Evolutionary conservation across 768 basidiomycete genomes (phyloP).

Genomic region (Lactarius deliciosus): DNA sequence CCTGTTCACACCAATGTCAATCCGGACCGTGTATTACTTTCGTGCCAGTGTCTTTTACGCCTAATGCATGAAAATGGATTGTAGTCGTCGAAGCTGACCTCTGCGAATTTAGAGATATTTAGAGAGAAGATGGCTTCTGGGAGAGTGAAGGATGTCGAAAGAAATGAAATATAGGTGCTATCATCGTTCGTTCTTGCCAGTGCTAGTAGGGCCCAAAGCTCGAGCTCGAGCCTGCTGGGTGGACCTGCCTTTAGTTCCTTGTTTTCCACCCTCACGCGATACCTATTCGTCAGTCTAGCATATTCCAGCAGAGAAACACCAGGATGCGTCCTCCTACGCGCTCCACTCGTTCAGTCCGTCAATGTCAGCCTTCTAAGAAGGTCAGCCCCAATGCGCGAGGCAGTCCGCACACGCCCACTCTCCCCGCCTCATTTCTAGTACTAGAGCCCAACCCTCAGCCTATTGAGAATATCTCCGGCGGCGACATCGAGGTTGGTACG

Average conservation of each 20-base stretch:
- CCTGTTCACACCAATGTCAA: not conserved
- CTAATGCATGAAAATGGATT: conserved; percentile 1
- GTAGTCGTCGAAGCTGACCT: conserved; percentile 17
- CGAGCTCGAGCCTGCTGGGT: not conserved
- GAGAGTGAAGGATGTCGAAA: not conserved
- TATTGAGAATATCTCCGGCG: not conserved
- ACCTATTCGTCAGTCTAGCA: conserved; percentile 19
- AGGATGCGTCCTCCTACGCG: conserved; percentile 35
- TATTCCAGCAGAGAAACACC: conserved; percentile 10
- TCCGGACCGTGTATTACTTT: not conserved
- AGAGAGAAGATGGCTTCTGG: not conserved
- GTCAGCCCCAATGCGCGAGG: not conserved
- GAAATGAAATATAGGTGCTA: conserved; percentile 3
- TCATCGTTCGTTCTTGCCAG: too few relatives aligned
- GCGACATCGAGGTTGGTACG: conserved; percentile 1
- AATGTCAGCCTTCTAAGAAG: conserved; percentile 25
- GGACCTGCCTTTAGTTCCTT: not conserved
- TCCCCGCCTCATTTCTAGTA: not conserved
- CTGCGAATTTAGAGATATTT: conserved; percentile 9
- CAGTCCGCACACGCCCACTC: not conserved
- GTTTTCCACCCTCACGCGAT: conserved; percentile 9
- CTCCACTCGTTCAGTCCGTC: conserved; percentile 34
- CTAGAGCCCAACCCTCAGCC: not conserved
- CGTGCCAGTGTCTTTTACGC: not conserved
- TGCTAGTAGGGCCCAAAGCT: too few relatives aligned